Conservation (phyloP, 805 yeast genomes). For the Sugiyamaella boreocaroliniensis region DNA sequence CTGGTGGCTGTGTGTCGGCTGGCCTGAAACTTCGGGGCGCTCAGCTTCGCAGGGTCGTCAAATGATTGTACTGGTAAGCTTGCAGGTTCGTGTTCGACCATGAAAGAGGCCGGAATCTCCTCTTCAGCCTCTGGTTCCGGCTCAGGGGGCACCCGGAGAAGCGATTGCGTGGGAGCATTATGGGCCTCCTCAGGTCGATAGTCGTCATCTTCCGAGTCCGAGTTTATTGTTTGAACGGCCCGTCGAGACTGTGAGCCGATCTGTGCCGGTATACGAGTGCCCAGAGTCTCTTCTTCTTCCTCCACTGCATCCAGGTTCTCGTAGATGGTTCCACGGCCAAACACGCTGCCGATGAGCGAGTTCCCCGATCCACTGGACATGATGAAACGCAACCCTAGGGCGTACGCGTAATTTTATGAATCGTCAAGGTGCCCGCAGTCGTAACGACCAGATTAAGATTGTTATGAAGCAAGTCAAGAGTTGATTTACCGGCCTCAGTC, state of each 20-base stretch:
- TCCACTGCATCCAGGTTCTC: slow-evolving; percentile 5
- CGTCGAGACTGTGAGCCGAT: no score
- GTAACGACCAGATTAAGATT: no score
- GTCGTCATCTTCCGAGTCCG: slow-evolving; percentile 1
- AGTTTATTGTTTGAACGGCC: neutral
- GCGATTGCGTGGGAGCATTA: neutral
- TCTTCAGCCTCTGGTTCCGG: neutral
- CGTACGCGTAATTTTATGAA: no score
- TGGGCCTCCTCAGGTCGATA: neutral
- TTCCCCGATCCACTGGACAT: neutral
- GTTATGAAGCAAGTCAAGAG: no score
- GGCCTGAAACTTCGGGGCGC: neutral
- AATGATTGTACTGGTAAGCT: neutral
- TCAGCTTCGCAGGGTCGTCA: neutral
- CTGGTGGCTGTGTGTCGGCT: neutral
- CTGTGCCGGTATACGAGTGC: neutral
- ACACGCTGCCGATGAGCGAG: slow-evolving; percentile 7
- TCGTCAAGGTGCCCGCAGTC: no score
- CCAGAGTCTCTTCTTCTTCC: neutral
- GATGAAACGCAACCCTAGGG: neutral
- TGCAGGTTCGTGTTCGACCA: neutral
- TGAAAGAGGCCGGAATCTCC: slow-evolving; percentile 4
- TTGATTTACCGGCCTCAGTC: no score
- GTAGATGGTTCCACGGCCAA: slow-evolving; percentile 8
- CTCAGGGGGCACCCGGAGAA: neutral